Conservation (phyloP, 1,139 yeast species). For the Yarrowia galli region DNA sequence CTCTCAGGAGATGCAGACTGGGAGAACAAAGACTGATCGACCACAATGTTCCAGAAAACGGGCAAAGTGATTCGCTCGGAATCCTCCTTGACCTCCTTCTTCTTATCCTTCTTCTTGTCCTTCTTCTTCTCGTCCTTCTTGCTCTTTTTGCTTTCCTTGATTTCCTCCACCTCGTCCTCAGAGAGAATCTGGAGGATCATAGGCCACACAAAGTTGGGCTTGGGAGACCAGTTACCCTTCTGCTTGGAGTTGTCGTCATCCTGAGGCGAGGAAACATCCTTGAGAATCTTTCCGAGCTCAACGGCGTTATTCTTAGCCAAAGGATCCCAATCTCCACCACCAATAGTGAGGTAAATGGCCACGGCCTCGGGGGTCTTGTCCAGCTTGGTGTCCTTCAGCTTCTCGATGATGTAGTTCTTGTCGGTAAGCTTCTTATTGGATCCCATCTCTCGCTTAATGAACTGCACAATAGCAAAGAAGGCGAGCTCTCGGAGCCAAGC, state of each 20-base stretch:
- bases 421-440: constrained; percentile 42
- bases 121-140: constrained; percentile 45
- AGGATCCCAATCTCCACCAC: constrained; percentile 69
- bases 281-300: constrained; percentile 67
- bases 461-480: constrained; percentile 70
- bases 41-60: constrained; percentile 81
- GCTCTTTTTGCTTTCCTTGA: constrained; percentile 43
- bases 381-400: constrained; percentile 62
- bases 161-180: constrained; percentile 43
- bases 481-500: constrained; percentile 90
- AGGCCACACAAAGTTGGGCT: constrained; percentile 85
- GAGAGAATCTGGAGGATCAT: constrained; percentile 60
- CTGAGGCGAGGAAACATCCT: constrained; percentile 60
- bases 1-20: constrained; percentile 83
- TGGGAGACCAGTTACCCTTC: constrained; percentile 67
- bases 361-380: constrained; percentile 80
- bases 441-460: constrained; percentile 50
- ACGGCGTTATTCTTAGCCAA: constrained; percentile 70
- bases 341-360: constrained; percentile 67
- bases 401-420: constrained; percentile 49
- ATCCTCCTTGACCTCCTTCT: constrained; percentile 43
- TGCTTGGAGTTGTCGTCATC: constrained; percentile 47
- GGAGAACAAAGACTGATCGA: constrained; percentile 82
- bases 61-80: constrained; percentile 51
- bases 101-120: constrained; percentile 49